Percentiles rank a stretch among this genome's conserved stretches.
These are phyloP conservation scores for Gossypium mustelinum DNA, from an alignment of 345 rosid genomes.

Conservation along the genomic window DNA sequence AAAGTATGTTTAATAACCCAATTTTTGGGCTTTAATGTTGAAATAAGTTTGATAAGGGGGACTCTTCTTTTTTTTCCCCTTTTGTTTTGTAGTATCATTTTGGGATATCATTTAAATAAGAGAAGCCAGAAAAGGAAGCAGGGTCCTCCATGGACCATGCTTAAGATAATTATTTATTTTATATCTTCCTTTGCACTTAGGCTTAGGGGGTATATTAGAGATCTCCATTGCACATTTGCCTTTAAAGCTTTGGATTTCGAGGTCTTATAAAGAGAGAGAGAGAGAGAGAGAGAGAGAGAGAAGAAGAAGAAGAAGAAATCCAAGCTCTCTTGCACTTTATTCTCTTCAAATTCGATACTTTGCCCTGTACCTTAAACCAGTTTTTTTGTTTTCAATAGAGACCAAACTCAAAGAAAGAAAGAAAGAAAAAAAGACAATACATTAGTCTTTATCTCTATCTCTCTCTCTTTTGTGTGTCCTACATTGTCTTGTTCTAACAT, in stretches of 20 bases:
- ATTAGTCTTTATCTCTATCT: constrained; percentile 5
- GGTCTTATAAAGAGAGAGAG: constrained; percentile 9
- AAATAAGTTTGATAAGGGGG: not conserved
- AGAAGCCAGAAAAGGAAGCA: constrained; percentile 13
- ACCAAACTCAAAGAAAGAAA: not conserved
- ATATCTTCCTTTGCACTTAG: not conserved
- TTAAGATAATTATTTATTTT: not conserved
- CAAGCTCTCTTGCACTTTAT: constrained; percentile 30
- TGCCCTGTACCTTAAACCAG: constrained; percentile 43
- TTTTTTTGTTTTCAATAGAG: constrained; percentile 25
- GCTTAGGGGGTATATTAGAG: not conserved
- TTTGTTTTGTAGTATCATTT: not conserved
- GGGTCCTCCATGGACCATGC: not conserved
- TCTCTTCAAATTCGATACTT: constrained; percentile 51
- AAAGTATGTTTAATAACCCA: not conserved
- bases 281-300: not conserved
- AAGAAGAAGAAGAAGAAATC: not conserved
- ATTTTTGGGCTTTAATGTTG: not conserved
- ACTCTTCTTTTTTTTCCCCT: not conserved
- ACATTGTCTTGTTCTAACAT: constrained; percentile 55
- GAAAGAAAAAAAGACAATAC: too few species aligned
- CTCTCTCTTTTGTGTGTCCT: constrained; percentile 22
- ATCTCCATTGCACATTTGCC: constrained; percentile 32
- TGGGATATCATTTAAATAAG: constrained; percentile 1
- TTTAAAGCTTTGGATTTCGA: constrained; percentile 26